Evolutionary conservation across 148 eudicot species (phyloP).

Genomic region (Simmondsia chinensis): DNA sequence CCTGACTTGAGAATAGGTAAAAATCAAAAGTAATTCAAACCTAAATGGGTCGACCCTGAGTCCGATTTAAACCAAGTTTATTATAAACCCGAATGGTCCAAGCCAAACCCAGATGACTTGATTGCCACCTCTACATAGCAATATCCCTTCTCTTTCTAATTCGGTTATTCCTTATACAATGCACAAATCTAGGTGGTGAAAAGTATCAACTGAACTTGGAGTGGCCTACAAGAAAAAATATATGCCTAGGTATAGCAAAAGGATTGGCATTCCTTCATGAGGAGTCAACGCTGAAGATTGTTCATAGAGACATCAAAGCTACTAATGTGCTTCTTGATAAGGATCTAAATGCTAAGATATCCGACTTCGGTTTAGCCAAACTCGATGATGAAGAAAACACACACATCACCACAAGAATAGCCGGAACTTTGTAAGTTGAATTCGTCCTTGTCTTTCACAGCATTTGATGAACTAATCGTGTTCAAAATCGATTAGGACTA

Average conservation of each 20-base stretch:
- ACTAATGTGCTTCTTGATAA: constrained; percentile 79
- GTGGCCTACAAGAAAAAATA: constrained; percentile 37
- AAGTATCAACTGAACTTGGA: constrained; percentile 26
- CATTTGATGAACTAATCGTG: neutral
- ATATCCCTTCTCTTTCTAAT: no score
- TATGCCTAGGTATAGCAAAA: constrained; percentile 44
- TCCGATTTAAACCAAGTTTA: no score
- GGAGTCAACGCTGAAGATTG: constrained; percentile 52
- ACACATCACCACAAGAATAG: constrained; percentile 70
- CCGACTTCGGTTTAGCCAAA: constrained; percentile 86
- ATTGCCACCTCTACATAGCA: no score
- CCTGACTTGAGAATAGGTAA: no score
- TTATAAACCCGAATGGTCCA: no score
- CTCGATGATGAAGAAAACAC: constrained; percentile 74
- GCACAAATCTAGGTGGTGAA: constrained; percentile 18
- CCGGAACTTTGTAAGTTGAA: constrained; percentile 69
- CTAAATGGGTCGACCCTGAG: no score
- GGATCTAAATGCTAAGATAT: constrained; percentile 73
- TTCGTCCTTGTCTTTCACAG: neutral
- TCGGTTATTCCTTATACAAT: neutral
- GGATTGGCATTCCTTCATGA: constrained; percentile 63
- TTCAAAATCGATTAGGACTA: neutral
- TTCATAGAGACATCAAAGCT: constrained; percentile 84
- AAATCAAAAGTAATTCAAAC: no score
- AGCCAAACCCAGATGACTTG: no score